These are phyloP conservation scores for Aphanomyces stellatus DNA, from an alignment of 352 stramenopile genomes.

Conservation along the genomic window DNA sequence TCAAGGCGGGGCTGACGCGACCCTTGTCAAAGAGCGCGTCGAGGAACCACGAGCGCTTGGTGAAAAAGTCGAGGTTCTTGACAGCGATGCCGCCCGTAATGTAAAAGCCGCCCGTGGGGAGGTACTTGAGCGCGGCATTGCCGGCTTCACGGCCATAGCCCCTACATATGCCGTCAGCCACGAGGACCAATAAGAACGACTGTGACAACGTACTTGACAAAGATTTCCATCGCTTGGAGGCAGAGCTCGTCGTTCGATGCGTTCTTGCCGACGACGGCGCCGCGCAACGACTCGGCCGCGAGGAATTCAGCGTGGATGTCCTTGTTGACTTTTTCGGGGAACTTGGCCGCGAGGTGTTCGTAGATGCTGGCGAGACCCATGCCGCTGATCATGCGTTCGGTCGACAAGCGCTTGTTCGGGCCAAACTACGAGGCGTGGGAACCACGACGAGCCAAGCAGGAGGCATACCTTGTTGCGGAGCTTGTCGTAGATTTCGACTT, in stretches of 20 bases:
- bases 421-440: constrained; percentile 47
- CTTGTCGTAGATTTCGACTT: constrained; percentile 81
- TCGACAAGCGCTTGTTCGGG: constrained; percentile 83
- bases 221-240: constrained; percentile 90
- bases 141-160: constrained; percentile 93
- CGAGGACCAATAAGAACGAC: constrained; percentile 4
- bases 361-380: constrained; percentile 94
- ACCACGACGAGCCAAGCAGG: background rate
- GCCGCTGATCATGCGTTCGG: constrained; percentile 94
- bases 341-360: constrained; percentile 91
- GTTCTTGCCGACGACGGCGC: constrained; percentile 82
- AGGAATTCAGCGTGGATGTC: constrained; percentile 65
- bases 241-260: constrained; percentile 75
- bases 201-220: constrained; percentile 65
- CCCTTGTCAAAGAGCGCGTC: constrained; percentile 84
- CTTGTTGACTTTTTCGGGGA: constrained; percentile 76
- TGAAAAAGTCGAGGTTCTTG: constrained; percentile 95
- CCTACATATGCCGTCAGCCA: no score
- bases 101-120: constrained; percentile 95
- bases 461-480: constrained; percentile 43
- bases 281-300: constrained; percentile 52
- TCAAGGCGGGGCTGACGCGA: constrained; percentile 68
- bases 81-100: constrained; percentile 94
- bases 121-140: constrained; percentile 91
- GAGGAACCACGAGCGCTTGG: constrained; percentile 67